Base-by-base conservation (phyloP, 768 basidiomycete species). In the Phaeotremella skinneri region DNA sequence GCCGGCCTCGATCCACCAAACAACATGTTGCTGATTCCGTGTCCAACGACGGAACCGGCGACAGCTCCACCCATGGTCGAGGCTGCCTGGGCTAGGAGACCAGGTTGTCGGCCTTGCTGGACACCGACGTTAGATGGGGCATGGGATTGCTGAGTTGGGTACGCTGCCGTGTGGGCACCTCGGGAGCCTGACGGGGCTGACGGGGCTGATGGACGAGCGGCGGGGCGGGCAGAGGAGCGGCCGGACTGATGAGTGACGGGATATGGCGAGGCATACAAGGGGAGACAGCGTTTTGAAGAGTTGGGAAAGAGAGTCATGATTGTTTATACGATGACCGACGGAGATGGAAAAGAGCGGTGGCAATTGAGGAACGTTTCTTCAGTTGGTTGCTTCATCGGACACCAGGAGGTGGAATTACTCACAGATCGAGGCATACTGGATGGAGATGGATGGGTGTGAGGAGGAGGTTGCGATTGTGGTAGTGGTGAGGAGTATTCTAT, bases 31-130 rank as follows among this genome's bases (percentile, higher is more conserved):
- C 48, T 53, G 59, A 77, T 77, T 26, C 76, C 76, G 56, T 77
- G 76, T 13, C 76, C 76, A n/a, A 77, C 70, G 32, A 77, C 76
- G 14, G 70, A 72, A 52, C 76, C 76, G 16, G 73, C 73, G 11
- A 70, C 63, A 11, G 70, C 76, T 60, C 76, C 74, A 49, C 72
- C 74, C 66, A 75, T 75, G n/a, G 76, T 77, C 14, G 67, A 69
- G 26, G 76, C 76, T 3, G 70, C 70, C 27, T 67, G 64, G 43
- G 76, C 76, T 49, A 77, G 68, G 47, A 77, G 55, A 53, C 76
- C 76, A 5, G 76, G 76, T 50, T 62, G 74, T 26, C 66, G 62
- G 47, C 66, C 68, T 39, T 63, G 68, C 37, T 52, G 52, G 21
- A 53, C 56, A 34, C 52, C 57, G 14, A 56, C 48, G 43, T 64